A percentile compares a stretch with the other conserved stretches of the same genome.
phyloP scores from a whole-genome alignment of 768 basidiomycete genomes.

The Phanerochaete carnosa region DNA sequence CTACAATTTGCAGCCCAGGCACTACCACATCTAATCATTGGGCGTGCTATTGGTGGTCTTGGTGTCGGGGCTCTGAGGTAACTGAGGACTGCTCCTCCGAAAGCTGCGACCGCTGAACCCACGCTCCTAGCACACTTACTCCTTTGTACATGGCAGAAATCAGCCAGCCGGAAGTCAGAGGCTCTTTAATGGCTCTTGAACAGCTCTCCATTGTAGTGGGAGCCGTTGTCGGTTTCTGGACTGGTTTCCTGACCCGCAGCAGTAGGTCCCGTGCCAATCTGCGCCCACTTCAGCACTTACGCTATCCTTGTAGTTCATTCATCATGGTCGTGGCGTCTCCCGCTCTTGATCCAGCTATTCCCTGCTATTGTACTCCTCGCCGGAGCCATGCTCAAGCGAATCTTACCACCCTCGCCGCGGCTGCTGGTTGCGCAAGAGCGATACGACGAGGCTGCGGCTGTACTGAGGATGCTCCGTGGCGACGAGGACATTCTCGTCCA shows the following conservation, averaged over 20 bases:
- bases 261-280: constrained; percentile 34
- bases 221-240: constrained; percentile 82
- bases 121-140: constrained; percentile 60
- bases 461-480: not conserved
- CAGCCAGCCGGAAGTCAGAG: constrained; percentile 74
- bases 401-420: constrained; percentile 62
- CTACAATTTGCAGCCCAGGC: constrained; percentile 63
- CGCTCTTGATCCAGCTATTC: constrained; percentile 66
- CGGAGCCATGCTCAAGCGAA: constrained; percentile 40
- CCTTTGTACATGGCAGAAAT: constrained; percentile 86
- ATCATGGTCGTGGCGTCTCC: constrained; percentile 74
- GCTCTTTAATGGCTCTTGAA: constrained; percentile 76
- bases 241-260: constrained; percentile 67
- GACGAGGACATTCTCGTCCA: not conserved
- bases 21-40: constrained; percentile 56
- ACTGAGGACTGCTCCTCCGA: not conserved
- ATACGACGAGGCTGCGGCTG: constrained; percentile 46
- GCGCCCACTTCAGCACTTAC: not conserved
- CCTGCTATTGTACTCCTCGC: constrained; percentile 65
- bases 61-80: constrained; percentile 66
- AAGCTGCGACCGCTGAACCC: not conserved
- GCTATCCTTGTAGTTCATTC: not conserved
- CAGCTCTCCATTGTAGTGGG: constrained; percentile 80
- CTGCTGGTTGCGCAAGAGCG: constrained; percentile 54
- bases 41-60: constrained; percentile 73